phyloP scores from a whole-genome alignment of 345 rosid species.

The Euclidium syriacum region DNA sequence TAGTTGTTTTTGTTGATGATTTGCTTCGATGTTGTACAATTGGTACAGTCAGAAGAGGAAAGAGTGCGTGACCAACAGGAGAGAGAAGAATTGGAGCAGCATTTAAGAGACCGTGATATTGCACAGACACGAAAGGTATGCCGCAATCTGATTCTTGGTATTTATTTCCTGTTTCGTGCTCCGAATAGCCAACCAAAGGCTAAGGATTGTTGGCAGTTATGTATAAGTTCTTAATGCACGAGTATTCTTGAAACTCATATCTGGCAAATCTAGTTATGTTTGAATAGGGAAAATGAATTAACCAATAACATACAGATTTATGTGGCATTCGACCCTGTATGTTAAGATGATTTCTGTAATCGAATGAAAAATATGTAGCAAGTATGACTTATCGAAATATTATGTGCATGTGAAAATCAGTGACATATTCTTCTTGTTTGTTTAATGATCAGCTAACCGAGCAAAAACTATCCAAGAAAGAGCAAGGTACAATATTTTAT shows the following conservation, averaged over 20 bases:
- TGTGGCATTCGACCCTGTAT: not conserved
- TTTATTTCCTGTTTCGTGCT: not conserved
- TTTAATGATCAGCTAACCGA: conserved; percentile 58
- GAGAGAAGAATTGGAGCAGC: conserved; percentile 78
- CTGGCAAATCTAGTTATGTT: conserved; percentile 1
- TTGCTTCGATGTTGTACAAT: conserved; percentile 7
- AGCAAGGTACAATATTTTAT: conserved; percentile 61
- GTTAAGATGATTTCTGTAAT: not conserved
- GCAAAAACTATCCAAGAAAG: conserved; percentile 66
- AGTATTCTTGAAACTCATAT: not conserved
- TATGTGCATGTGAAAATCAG: conserved; percentile 12
- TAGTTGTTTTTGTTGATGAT: not conserved
- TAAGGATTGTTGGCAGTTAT: not conserved
- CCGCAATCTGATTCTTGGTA: conserved; percentile 11
- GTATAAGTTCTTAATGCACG: not conserved
- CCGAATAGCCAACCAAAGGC: not conserved
- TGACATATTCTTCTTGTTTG: conserved; percentile 21
- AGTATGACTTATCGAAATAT: not conserved
- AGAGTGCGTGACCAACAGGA: conserved; percentile 85
- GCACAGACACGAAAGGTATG: conserved; percentile 75
- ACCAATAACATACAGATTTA: not conserved
- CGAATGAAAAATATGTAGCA: not conserved
- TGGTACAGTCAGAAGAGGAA: conserved; percentile 82
- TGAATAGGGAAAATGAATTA: conserved; percentile 1
- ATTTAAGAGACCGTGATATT: conserved; percentile 83